Base-by-base conservation (phyloP, 148 eudicot species). In the Dianthus caryophyllus region DNA sequence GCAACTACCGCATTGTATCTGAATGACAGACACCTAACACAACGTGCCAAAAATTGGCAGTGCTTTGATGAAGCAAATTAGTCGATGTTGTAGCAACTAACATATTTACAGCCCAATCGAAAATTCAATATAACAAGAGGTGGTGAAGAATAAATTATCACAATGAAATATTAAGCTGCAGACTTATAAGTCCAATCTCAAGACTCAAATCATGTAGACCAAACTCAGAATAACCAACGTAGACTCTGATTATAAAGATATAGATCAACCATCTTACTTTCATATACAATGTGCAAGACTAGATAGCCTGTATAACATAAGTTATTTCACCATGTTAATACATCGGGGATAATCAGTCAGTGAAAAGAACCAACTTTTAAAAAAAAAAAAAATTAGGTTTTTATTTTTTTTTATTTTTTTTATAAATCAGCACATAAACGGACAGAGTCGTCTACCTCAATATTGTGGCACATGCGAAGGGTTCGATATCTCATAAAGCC, bases 381-480 rank as follows among this genome's bases (percentile, higher is more conserved):
- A n/a, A n/a, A n/a, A n/a, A n/a, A n/a, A n/a, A n/a, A n/a, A n/a
- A n/a, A n/a, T n/a, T n/a, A n/a, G n/a, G n/a, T n/a, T n/a, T n/a
- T n/a, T n/a, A n/a, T n/a, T n/a, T n/a, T n/a, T n/a, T n/a, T n/a
- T n/a, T n/a, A n/a, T n/a, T n/a, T n/a, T n/a, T n/a, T n/a, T n/a
- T n/a, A n/a, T n/a, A n/a, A 26, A 18, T 21, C 65, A 56, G 65
- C 21, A 25, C 38, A 33, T 15, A 43, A 67, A n/a, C n/a, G n/a
- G 52, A 39, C 33, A 65, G 0, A 13, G 47, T 49, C 12, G 58
- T 30, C 61, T 81, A 90, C 99, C 97, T 94, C 90, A 67, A 90
- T 70, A 77, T 67, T 81, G 64, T 86, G 84, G 73, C 84, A 83
- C 85, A 90, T 84, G 64, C 99, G 99, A 50, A 94, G 80, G 31